Percentiles rank a stretch among this genome's conserved stretches.
phyloP scores from a whole-genome alignment of 164 flowering plant genomes.

The Warburgia ugandensis region DNA sequence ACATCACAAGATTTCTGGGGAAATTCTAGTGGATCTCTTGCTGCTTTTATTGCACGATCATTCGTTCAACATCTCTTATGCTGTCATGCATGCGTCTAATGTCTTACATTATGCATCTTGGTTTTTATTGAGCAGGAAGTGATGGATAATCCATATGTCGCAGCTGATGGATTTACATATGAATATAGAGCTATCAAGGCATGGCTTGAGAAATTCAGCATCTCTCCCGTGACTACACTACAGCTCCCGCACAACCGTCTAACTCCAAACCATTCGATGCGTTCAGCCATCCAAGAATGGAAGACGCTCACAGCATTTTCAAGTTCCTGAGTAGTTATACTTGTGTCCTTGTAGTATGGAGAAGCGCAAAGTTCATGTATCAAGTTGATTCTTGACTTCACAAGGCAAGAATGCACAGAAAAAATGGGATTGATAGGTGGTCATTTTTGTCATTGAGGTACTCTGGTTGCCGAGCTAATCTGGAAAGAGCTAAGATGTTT shows the following conservation, averaged over 20 bases:
- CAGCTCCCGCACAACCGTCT: slow-evolving; percentile 34
- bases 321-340: neutral
- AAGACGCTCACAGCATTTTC: slow-evolving; percentile 11
- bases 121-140: slow-evolving; percentile 40
- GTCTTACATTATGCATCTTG: neutral
- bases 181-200: slow-evolving; percentile 64
- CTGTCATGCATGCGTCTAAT: neutral
- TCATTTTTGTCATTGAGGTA: no score
- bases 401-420: neutral
- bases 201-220: slow-evolving; percentile 55
- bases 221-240: slow-evolving; percentile 59
- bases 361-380: neutral
- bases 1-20: neutral
- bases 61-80: neutral
- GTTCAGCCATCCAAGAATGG: slow-evolving; percentile 63
- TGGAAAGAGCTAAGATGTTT: no score
- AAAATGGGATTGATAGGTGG: no score
- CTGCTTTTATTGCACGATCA: neutral
- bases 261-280: slow-evolving; percentile 55
- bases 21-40: neutral
- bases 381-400: neutral
- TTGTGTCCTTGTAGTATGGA: no score
- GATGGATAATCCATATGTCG: slow-evolving; percentile 70
- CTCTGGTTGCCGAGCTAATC: no score
- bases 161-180: slow-evolving; percentile 79